These are phyloP conservation scores for Vigna angularis DNA, from an alignment of 306 rosid species.

Conservation along the genomic window DNA sequence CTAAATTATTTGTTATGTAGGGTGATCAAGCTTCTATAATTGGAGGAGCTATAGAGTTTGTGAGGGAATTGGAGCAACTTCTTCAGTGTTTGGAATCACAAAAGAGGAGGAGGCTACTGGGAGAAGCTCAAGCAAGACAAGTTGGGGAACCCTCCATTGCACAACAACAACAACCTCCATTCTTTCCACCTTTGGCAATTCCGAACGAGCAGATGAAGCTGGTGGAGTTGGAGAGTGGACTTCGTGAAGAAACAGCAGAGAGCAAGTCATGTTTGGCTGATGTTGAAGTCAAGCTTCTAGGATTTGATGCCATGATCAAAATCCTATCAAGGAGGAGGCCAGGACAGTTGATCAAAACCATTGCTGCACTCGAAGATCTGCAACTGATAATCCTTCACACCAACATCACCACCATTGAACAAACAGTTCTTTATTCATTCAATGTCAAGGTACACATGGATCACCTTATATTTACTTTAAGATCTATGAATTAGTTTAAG, in stretches of 20 bases:
- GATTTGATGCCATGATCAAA: slow-evolving; percentile 92
- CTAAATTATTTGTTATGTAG: slow-evolving; percentile 35
- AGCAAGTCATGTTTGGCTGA: slow-evolving; percentile 92
- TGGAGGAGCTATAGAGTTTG: slow-evolving; percentile 97
- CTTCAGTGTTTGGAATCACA: slow-evolving; percentile 95
- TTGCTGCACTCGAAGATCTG: slow-evolving; percentile 96
- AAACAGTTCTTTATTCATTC: slow-evolving; percentile 94
- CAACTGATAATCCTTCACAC: slow-evolving; percentile 92
- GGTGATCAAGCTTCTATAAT: slow-evolving; percentile 99
- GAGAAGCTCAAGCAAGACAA: slow-evolving; percentile 68
- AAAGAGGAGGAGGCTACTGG: slow-evolving; percentile 77
- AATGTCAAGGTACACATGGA: slow-evolving; percentile 69
- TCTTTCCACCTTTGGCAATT: slow-evolving; percentile 53
- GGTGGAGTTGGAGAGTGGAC: slow-evolving; percentile 66
- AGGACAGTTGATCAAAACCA: slow-evolving; percentile 85
- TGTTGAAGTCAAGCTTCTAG: slow-evolving; percentile 90
- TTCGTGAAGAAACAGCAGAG: slow-evolving; percentile 83
- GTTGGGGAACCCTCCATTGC: slow-evolving; percentile 51
- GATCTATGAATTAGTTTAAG: neutral
- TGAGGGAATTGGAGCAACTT: slow-evolving; percentile 92
- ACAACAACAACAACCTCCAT: slow-evolving; percentile 53
- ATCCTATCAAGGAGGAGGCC: slow-evolving; percentile 88
- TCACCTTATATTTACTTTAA: too few species aligned
- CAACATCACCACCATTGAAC: slow-evolving; percentile 95
- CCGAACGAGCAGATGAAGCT: slow-evolving; percentile 67